Evolutionary conservation across 441 rosid species (phyloP).

Genomic region (Erodium moschatum): DNA sequence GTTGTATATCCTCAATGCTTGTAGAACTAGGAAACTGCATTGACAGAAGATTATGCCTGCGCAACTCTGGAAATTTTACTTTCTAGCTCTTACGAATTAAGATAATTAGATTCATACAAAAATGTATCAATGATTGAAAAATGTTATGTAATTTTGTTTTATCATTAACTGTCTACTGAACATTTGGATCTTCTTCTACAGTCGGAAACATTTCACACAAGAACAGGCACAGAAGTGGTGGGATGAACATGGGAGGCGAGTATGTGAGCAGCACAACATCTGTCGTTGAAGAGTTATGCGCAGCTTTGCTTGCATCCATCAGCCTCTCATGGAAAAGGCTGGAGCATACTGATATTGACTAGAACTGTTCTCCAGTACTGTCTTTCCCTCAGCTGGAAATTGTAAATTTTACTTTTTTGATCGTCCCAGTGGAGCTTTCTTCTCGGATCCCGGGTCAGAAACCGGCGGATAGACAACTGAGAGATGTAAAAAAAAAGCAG

Average conservation of each 20-base stretch:
- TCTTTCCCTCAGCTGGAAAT: neutral
- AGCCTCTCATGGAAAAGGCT: neutral
- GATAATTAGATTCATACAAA: neutral
- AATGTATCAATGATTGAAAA: neutral
- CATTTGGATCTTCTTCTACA: slow-evolving; percentile 28
- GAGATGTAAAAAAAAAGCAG: neutral
- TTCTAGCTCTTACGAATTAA: neutral
- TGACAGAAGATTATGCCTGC: neutral
- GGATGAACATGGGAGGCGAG: slow-evolving; percentile 81
- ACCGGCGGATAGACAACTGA: neutral
- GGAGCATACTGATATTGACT: neutral
- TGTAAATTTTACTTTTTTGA: neutral
- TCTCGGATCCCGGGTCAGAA: no score
- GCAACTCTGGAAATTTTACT: neutral
- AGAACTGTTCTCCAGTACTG: neutral
- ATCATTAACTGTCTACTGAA: neutral
- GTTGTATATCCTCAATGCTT: neutral
- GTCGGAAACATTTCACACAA: slow-evolving; percentile 79
- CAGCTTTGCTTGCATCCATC: no score
- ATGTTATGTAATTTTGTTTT: neutral
- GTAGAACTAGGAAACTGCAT: neutral
- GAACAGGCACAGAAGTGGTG: slow-evolving; percentile 95
- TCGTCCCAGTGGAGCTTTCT: no score
- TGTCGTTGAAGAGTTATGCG: no score
- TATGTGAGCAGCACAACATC: slow-evolving; percentile 60